Evolutionary conservation across 176 grass and related monocot species (phyloP).

Genomic region (Carex parvula): DNA sequence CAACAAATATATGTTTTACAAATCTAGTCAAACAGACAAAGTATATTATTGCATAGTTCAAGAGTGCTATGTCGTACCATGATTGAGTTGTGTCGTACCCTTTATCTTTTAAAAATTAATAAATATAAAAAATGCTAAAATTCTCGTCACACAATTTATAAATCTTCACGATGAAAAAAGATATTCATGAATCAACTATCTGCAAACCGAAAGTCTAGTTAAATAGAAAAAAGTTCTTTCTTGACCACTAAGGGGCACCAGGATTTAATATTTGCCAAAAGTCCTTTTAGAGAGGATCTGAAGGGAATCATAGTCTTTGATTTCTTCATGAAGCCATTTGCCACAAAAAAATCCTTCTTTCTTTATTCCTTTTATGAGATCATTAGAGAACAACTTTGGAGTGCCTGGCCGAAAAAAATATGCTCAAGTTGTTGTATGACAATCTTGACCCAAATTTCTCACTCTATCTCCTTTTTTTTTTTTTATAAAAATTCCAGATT

Average conservation of each 20-base stretch:
- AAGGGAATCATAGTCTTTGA: neutral
- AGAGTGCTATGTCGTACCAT: too few relatives aligned
- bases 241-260: neutral
- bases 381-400: constrained; percentile 5
- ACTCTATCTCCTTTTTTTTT: neutral
- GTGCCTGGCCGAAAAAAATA: neutral
- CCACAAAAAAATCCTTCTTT: neutral
- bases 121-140: too few relatives aligned
- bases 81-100: too few relatives aligned
- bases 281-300: neutral
- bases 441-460: constrained; percentile 21
- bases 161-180: neutral
- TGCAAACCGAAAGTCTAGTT: neutral
- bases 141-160: neutral
- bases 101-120: too few relatives aligned
- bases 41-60: too few relatives aligned
- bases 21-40: too few relatives aligned
- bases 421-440: constrained; percentile 15
- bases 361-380: neutral
- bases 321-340: neutral
- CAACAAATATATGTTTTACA: too few relatives aligned
- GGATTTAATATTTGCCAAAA: neutral
- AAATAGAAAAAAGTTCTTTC: neutral
- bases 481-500: neutral
- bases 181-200: neutral